These are phyloP conservation scores for Fonsecaea nubica DNA, from an alignment of 2,329 filamentous ascomycete species.

Conservation along the genomic window DNA sequence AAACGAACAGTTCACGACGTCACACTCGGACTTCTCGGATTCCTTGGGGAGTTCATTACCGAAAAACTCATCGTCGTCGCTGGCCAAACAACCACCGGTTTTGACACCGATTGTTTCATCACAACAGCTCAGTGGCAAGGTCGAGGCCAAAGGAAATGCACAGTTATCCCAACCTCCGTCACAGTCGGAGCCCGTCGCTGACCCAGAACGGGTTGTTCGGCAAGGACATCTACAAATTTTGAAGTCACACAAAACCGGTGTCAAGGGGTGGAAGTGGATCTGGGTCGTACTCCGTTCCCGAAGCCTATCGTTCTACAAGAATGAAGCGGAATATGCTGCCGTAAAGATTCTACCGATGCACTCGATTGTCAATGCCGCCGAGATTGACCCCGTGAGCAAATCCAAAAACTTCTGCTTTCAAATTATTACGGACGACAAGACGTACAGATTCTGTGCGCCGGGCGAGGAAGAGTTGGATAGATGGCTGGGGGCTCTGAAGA, in stretches of 20 bases:
- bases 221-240: slow-evolving; percentile 89
- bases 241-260: slow-evolving; percentile 75
- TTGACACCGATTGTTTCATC: slow-evolving; percentile 44
- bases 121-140: slow-evolving; percentile 22
- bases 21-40: slow-evolving; percentile 88
- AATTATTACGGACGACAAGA: slow-evolving; percentile 91
- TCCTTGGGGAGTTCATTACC: slow-evolving; percentile 44
- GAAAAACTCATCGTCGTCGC: slow-evolving; percentile 37
- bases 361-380: slow-evolving; percentile 85
- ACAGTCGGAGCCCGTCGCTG: slow-evolving; percentile 60
- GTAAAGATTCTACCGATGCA: slow-evolving; percentile 79
- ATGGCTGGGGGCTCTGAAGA: slow-evolving; percentile 91
- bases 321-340: slow-evolving; percentile 86
- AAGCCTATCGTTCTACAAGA: slow-evolving; percentile 89
- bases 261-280: slow-evolving; percentile 91
- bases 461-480: slow-evolving; percentile 83
- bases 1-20: slow-evolving; percentile 69
- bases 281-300: slow-evolving; percentile 90
- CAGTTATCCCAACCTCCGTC: slow-evolving; percentile 64
- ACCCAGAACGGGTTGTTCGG: slow-evolving; percentile 88
- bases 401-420: slow-evolving; percentile 89
- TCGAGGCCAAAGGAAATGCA: slow-evolving; percentile 8
- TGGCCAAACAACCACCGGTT: slow-evolving; percentile 37
- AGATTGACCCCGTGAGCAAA: slow-evolving; percentile 84
- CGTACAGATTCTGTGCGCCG: slow-evolving; percentile 74